Conservation (phyloP, 2,329 filamentous ascomycete species). For the Cadophora sp. region DNA sequence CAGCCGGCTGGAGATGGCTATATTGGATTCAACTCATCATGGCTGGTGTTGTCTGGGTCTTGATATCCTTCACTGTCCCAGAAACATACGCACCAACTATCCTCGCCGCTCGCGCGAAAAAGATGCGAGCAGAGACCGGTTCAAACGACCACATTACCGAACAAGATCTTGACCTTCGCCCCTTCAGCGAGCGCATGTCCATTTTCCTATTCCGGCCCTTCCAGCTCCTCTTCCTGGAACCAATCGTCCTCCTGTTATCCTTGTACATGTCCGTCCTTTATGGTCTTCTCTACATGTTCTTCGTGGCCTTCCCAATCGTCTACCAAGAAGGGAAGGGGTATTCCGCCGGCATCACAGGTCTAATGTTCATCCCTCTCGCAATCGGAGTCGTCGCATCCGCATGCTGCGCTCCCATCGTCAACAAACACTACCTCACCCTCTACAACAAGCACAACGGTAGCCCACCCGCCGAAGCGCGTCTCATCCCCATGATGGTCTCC, state of each 20-base stretch:
- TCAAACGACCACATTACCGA: constrained; percentile 76
- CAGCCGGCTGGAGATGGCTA: constrained; percentile 79
- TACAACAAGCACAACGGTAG: constrained; percentile 68
- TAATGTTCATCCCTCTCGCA: constrained; percentile 88
- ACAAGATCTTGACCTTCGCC: constrained; percentile 76
- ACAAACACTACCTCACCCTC: constrained; percentile 78
- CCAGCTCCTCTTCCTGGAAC: constrained; percentile 82
- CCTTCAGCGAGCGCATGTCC: constrained; percentile 70
- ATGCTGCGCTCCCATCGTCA: constrained; percentile 72
- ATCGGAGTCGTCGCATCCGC: constrained; percentile 76
- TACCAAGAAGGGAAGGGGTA: constrained; percentile 81
- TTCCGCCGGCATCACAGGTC: constrained; percentile 73
- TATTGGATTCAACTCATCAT: constrained; percentile 89
- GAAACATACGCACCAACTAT: constrained; percentile 88
- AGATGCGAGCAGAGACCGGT: constrained; percentile 73
- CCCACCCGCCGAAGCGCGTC: constrained; percentile 77
- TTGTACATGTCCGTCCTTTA: constrained; percentile 80
- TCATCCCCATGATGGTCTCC: constrained; percentile 82
- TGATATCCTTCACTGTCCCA: constrained; percentile 88
- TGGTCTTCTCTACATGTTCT: constrained; percentile 59
- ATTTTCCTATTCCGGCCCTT: constrained; percentile 84
- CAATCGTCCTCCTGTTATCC: constrained; percentile 84
- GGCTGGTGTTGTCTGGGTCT: constrained; percentile 69
- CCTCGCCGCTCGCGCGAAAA: constrained; percentile 72
- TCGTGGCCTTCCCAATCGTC: constrained; percentile 63